phyloP scores from a whole-genome alignment of 176 grass and related monocot species.

The Sorghum bicolor region Sorghum_bicolor_NCBIv3 NC_012875.2:56439001-56439500 shows the following conservation, averaged over 20 bases:
- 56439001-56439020: background rate
- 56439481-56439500: too few species aligned
- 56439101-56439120: background rate
- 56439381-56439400: background rate
- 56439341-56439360: constrained; percentile 11
- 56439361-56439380: background rate
- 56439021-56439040: too few species aligned
- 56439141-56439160: background rate
- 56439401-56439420: too few species aligned
- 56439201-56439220: constrained; percentile 21
- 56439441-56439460: too few species aligned
- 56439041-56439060: constrained; percentile 12
- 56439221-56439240: constrained; percentile 41
- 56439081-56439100: background rate
- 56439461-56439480: too few species aligned
- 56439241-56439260: constrained; percentile 33
- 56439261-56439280: constrained; percentile 50
- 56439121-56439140: too few species aligned
- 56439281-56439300: constrained; percentile 46
- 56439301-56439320: constrained; percentile 52
- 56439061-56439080: constrained; percentile 14
- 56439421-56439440: too few species aligned
- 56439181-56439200: constrained; percentile 37
- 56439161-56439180: constrained; percentile 44
- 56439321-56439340: constrained; percentile 41